Evolutionary conservation across 176 grass and related monocot species (phyloP).

Genomic region (Cenchrus purpureus): DNA sequence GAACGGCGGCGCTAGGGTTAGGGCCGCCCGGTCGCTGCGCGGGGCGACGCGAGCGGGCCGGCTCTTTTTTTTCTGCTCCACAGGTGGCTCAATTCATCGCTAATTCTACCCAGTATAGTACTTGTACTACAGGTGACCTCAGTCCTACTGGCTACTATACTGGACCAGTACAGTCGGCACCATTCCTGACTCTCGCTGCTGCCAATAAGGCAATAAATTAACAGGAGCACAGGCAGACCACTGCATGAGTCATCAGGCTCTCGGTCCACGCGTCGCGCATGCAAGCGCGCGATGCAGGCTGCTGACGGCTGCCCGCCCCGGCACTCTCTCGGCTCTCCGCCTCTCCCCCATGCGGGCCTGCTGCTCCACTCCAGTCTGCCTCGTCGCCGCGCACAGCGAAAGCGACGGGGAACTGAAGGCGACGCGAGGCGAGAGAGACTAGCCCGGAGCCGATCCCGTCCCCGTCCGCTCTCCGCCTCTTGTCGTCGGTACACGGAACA

Average conservation of each 20-base stretch:
- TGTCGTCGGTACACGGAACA: not conserved
- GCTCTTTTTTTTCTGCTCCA: too few species aligned
- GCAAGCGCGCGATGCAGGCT: not conserved
- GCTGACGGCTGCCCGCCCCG: not conserved
- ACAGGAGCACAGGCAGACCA: not conserved
- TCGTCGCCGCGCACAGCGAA: not conserved
- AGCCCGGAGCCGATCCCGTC: not conserved
- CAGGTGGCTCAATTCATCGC: too few species aligned
- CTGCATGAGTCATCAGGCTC: not conserved
- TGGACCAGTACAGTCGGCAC: too few species aligned
- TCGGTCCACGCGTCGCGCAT: constrained; percentile 41
- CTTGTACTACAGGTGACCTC: too few species aligned
- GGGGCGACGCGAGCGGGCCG: too few species aligned
- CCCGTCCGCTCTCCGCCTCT: not conserved
- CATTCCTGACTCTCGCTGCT: not conserved
- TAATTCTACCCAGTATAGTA: too few species aligned
- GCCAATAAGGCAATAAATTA: not conserved
- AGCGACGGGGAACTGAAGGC: constrained; percentile 5
- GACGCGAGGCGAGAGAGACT: not conserved
- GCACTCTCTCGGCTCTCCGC: not conserved
- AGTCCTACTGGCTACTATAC: too few species aligned
- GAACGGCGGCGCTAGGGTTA: too few species aligned
- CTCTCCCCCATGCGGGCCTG: not conserved
- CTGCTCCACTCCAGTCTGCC: too few species aligned
- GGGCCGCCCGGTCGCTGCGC: too few species aligned